These are phyloP conservation scores for Ascochyta viciae-villosae DNA, from an alignment of 2,329 filamentous ascomycete genomes.

Conservation along the genomic window DNA sequence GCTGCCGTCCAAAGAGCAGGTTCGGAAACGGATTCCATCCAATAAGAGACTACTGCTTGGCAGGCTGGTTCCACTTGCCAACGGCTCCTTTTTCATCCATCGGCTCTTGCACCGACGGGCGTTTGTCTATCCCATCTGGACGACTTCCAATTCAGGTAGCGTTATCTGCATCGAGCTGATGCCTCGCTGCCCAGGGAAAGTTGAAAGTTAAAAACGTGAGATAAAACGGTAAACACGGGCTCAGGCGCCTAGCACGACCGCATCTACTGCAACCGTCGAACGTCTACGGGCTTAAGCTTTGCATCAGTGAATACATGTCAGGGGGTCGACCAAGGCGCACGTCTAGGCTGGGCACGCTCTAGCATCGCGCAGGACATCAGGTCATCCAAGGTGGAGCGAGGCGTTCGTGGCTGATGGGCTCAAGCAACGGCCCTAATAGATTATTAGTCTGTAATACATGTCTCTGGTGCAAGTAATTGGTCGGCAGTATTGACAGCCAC, in stretches of 20 bases:
- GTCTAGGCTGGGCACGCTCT: slow-evolving; percentile 1
- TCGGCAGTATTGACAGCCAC: neutral
- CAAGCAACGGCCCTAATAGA: neutral
- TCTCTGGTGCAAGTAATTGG: neutral
- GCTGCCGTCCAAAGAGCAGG: neutral
- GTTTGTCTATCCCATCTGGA: neutral
- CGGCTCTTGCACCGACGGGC: neutral
- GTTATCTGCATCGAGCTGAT: neutral
- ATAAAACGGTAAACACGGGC: neutral
- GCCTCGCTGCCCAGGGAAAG: neutral
- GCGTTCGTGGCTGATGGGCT: slow-evolving; percentile 2
- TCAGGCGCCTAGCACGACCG: neutral
- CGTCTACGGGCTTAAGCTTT: slow-evolving; percentile 5
- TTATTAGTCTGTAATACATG: neutral
- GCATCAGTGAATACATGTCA: neutral
- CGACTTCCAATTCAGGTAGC: neutral
- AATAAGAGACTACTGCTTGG: neutral
- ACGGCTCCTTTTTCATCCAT: neutral
- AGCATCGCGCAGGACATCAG: neutral
- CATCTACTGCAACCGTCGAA: slow-evolving; percentile 3
- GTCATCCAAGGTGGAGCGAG: neutral
- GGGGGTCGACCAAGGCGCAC: slow-evolving; percentile 2
- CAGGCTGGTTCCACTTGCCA: neutral
- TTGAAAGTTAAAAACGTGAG: neutral
- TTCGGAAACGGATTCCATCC: neutral